A percentile compares a stretch with the other conserved stretches of the same genome.
Evolutionary conservation across 768 basidiomycete genomes (phyloP).

Genomic region (Pulveroboletus sp.): DNA sequence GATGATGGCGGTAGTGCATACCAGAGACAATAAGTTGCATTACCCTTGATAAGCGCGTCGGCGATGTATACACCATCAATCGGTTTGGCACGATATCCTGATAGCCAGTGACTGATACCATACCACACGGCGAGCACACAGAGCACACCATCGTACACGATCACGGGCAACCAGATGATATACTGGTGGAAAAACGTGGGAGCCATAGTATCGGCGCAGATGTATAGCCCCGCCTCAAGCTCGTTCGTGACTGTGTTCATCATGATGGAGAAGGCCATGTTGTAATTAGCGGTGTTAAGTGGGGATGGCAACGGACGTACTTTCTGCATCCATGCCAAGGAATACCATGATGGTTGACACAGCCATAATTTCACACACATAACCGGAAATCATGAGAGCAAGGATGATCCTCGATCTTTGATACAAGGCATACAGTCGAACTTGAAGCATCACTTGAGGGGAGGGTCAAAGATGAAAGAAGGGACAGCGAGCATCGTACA

Average conservation of each 20-base stretch:
- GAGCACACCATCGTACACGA: conserved; percentile 2
- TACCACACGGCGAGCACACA: conserved; percentile 8
- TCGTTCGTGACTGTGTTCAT: conserved; percentile 13
- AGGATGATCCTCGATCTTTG: conserved; percentile 5
- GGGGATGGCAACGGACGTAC: background rate
- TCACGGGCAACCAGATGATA: conserved; percentile 8
- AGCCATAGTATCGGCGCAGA: background rate
- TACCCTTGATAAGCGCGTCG: conserved; percentile 11
- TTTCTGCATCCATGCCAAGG: background rate
- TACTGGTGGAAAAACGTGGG: conserved; percentile 2
- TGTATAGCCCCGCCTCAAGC: conserved; percentile 1
- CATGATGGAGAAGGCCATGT: background rate
- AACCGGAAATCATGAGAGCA: conserved; percentile 3
- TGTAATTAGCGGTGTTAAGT: background rate
- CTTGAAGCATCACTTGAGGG: conserved; percentile 12
- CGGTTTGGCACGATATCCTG: background rate
- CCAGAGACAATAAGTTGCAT: conserved; percentile 15
- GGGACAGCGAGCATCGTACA: background rate
- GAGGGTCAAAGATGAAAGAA: background rate
- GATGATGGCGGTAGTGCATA: background rate
- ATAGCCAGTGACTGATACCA: background rate
- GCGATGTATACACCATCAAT: conserved; percentile 2
- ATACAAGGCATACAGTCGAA: conserved; percentile 11
- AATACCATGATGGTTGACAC: conserved; percentile 2
- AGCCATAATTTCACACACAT: conserved; percentile 6